Base-by-base conservation (phyloP, 352 stramenopile species). In the Paralagenidium karlingii region DNA sequence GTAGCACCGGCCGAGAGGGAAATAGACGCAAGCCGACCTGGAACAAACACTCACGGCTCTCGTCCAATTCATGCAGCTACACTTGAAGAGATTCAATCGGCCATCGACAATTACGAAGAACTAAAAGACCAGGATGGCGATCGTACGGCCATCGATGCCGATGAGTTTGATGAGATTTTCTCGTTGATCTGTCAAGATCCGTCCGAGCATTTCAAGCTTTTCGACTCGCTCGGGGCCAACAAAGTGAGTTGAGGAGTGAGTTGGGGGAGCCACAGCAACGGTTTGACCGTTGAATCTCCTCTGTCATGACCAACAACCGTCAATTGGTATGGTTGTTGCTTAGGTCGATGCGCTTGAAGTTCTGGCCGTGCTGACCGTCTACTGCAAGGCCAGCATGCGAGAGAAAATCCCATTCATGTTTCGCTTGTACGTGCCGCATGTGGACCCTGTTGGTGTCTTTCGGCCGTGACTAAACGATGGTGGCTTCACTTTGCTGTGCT, bases 91-190 rank as follows among this genome's bases (percentile, higher is more conserved):
- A 82, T 75, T 36, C 15, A 47, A 16, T 45, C 52, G 7, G 63
- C 68, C 3, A 77, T 79, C 25, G 58, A 69, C 12, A 80, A 78
- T 34, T 87, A 81, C 26, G 56, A 81, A 31, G 45, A 50, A 24
- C 58, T 87, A 2, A 69, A 84, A 41, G 59, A 53, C 8, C 68
- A 65, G 1, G 48, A 82, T 12, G 73, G 69, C 2, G 73, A 87
- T 59, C 79, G 82, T 45, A 87, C 82, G 73, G 75, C 69, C 0
- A 47, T 87, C 52, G 82, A 57, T 5, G 49, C 57, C 7, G 67
- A 80, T 5, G 67, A 87, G 36, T 87, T 87, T 36, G 69, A 82
- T 42, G 65, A 87, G 25, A 69, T 87, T 31, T 87, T 87, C 38
- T 79, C 69, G 27, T 60, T 84, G 33, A 63, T 84, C 3, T 87